phyloP scores from a whole-genome alignment of 1,284 basidiomycete genomes.

The Meripilus lineatus region DNA sequence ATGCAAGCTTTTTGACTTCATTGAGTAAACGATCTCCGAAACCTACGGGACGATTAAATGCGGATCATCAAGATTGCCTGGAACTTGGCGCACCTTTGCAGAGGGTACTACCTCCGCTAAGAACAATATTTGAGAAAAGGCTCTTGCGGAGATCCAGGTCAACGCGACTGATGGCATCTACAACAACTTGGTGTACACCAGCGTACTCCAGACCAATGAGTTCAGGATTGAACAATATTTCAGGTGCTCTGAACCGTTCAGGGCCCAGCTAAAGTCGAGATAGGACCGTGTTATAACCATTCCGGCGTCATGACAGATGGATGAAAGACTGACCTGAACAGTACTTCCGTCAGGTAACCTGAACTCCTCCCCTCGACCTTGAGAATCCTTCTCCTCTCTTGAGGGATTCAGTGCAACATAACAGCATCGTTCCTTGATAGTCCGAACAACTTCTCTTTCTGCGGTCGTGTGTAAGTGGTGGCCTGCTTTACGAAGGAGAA shows the following conservation, averaged over 20 bases:
- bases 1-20: constrained; percentile 94
- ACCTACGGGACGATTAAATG: constrained; percentile 41
- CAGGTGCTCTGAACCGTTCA: constrained; percentile 95
- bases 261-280: constrained; percentile 67
- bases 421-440: constrained; percentile 98
- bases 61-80: constrained; percentile 1
- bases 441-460: constrained; percentile 94
- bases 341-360: constrained; percentile 93
- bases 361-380: constrained; percentile 83
- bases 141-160: constrained; percentile 92
- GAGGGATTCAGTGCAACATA: constrained; percentile 88
- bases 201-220: constrained; percentile 95
- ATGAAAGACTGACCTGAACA: constrained; percentile 61
- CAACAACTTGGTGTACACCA: constrained; percentile 94
- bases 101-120: constrained; percentile 94
- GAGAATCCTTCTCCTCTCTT: constrained; percentile 92
- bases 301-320: not conserved
- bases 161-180: constrained; percentile 83
- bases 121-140: constrained; percentile 94
- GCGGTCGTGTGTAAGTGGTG: constrained; percentile 96
- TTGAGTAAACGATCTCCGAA: constrained; percentile 95
- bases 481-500: constrained; percentile 91
- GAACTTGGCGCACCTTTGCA: constrained; percentile 86
- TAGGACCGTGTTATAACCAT: too few species aligned
- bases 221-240: constrained; percentile 98